phyloP scores from a whole-genome alignment of 495 filamentous ascomycete species.

The Penicillium antarcticum region DNA sequence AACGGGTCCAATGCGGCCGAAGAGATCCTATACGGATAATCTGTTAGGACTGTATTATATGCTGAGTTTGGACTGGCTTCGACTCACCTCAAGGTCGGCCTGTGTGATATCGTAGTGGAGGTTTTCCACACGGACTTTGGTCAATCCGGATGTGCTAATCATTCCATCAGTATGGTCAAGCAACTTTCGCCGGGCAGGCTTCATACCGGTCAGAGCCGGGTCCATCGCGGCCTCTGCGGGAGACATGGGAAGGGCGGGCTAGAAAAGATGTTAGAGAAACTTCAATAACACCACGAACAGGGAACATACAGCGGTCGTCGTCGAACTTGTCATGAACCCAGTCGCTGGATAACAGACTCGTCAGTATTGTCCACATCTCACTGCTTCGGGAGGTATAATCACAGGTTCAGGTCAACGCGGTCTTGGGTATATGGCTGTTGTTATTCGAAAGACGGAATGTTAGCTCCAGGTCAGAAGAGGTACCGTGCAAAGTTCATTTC shows the following conservation, averaged over 20 bases:
- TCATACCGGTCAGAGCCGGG: conserved; percentile 51
- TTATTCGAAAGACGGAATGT: conserved; percentile 45
- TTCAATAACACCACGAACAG: conserved; percentile 23
- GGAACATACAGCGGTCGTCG: conserved; percentile 44
- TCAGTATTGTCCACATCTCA: conserved; percentile 13
- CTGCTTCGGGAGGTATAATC: conserved; percentile 9
- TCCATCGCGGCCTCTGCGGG: conserved; percentile 40
- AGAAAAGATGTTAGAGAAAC: conserved; percentile 18
- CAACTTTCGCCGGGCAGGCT: background rate
- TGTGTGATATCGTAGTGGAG: conserved; percentile 91
- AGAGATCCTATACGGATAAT: conserved; percentile 61
- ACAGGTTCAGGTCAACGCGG: conserved; percentile 56
- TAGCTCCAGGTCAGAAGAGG: conserved; percentile 52
- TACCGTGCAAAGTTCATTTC: conserved; percentile 43
- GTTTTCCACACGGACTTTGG: conserved; percentile 84
- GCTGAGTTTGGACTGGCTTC: background rate
- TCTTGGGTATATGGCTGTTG: conserved; percentile 57
- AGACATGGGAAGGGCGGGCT: conserved; percentile 41
- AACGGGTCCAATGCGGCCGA: conserved; percentile 72
- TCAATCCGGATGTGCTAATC: conserved; percentile 45
- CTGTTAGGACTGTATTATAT: background rate
- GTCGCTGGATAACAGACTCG: conserved; percentile 51
- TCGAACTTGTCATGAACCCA: conserved; percentile 91
- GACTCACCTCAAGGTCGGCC: conserved; percentile 73
- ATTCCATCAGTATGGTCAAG: conserved; percentile 14